phyloP scores from a whole-genome alignment of 2,329 filamentous ascomycete species.

The Thielaviopsis ethacetica region DNA sequence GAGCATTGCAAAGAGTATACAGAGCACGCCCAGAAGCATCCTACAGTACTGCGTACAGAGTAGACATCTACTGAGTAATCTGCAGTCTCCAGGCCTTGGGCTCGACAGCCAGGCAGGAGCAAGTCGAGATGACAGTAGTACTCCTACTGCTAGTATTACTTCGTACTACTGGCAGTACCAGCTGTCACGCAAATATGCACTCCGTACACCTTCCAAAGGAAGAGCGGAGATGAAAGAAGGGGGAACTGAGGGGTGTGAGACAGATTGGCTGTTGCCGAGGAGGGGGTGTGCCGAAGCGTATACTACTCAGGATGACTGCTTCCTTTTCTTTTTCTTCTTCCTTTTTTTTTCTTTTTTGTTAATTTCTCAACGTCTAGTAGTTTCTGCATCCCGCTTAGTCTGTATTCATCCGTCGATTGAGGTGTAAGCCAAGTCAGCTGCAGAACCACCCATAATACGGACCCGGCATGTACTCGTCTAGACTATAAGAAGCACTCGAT shows the following conservation, averaged over 20 bases:
- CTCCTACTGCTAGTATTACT: background rate
- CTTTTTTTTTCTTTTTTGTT: background rate
- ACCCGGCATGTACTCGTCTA: background rate
- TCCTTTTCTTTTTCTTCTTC: background rate
- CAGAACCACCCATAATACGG: background rate
- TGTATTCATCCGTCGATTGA: background rate
- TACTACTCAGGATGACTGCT: background rate
- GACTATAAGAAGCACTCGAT: background rate
- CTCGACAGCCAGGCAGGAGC: background rate
- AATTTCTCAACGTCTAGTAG: background rate
- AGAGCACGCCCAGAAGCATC: no score
- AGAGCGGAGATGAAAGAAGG: background rate
- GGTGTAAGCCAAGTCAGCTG: background rate
- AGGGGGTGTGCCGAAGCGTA: background rate
- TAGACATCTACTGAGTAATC: background rate
- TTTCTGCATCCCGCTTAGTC: background rate
- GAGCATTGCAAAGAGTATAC: no score
- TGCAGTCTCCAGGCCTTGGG: background rate
- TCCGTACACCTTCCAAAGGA: background rate
- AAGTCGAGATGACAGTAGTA: background rate
- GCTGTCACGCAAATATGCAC: background rate
- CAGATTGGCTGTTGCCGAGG: background rate
- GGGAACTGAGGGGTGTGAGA: background rate
- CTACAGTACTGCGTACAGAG: no score
- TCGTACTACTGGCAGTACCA: no score